A percentile compares a stretch with the other conserved stretches of the same genome.
Evolutionary conservation across 495 filamentous ascomycete genomes (phyloP).

Genomic region (Tuber calosporum): DNA sequence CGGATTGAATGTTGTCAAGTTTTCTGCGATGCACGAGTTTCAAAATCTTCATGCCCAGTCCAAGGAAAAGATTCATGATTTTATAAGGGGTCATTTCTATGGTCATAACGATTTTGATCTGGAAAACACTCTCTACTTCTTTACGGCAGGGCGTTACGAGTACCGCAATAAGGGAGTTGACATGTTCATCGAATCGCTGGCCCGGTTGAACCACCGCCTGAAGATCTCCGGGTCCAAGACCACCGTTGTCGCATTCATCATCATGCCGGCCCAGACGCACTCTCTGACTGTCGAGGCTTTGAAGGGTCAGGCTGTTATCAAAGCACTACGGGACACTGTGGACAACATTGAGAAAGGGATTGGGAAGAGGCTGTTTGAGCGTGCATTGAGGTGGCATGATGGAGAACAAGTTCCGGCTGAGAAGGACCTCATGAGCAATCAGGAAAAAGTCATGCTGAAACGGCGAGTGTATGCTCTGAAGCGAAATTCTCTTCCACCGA

Average conservation of each 20-base stretch:
- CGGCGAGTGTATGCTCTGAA: constrained; percentile 95
- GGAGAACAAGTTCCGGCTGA: constrained; percentile 87
- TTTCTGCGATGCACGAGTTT: constrained; percentile 97
- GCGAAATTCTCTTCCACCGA: constrained; percentile 75
- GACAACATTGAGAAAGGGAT: constrained; percentile 83
- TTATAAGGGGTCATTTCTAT: constrained; percentile 96
- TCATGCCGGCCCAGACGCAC: constrained; percentile 97
- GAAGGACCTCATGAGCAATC: constrained; percentile 83
- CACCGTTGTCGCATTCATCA: constrained; percentile 97
- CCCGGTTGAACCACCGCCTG: constrained; percentile 85
- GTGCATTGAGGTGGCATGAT: constrained; percentile 87
- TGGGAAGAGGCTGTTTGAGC: constrained; percentile 88
- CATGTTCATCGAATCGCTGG: constrained; percentile 97
- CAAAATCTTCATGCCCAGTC: constrained; percentile 94
- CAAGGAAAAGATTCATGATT: constrained; percentile 97
- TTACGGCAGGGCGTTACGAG: constrained; percentile 93
- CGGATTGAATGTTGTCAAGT: constrained; percentile 96
- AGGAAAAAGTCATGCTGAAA: constrained; percentile 88
- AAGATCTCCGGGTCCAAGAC: constrained; percentile 79
- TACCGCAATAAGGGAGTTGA: constrained; percentile 97
- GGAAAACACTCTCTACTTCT: constrained; percentile 96
- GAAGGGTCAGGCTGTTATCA: constrained; percentile 94
- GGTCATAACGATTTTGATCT: constrained; percentile 95
- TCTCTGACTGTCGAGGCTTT: constrained; percentile 92
- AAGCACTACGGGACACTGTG: constrained; percentile 86